phyloP scores from a whole-genome alignment of 805 yeast genomes.

The Yamadazyma nakazawae region DNA sequence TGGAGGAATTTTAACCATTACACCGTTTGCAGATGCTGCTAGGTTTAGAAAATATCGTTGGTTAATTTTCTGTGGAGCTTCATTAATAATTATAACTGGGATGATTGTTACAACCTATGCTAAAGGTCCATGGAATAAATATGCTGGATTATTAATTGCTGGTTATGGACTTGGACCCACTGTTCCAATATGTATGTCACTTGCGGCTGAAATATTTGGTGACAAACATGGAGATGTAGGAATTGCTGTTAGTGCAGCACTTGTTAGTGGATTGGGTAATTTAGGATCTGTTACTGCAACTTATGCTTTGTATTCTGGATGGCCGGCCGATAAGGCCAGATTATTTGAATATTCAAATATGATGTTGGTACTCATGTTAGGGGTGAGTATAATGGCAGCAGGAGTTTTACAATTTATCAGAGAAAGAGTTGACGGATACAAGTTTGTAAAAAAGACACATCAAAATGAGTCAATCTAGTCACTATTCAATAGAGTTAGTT shows the following conservation, averaged over 20 bases:
- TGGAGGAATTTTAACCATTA: constrained; percentile 66
- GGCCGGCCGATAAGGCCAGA: constrained; percentile 73
- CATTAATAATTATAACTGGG: constrained; percentile 69
- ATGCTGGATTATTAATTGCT: constrained; percentile 75
- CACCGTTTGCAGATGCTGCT: constrained; percentile 87
- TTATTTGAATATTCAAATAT: constrained; percentile 69
- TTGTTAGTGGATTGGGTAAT: constrained; percentile 84
- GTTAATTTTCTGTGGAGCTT: constrained; percentile 57
- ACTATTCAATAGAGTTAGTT: too few relatives aligned
- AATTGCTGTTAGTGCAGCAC: constrained; percentile 75
- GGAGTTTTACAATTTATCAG: constrained; percentile 31
- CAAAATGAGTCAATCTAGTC: too few relatives aligned
- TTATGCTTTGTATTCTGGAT: constrained; percentile 80
- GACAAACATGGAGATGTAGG: constrained; percentile 79
- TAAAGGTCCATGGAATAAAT: constrained; percentile 66
- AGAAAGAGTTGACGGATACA: constrained; percentile 23
- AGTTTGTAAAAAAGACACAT: too few relatives aligned
- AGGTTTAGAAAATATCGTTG: constrained; percentile 57
- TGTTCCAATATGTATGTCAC: constrained; percentile 83
- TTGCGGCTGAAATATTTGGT: constrained; percentile 73
- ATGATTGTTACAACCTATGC: constrained; percentile 76
- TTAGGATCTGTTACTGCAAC: constrained; percentile 83
- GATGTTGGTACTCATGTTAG: constrained; percentile 79
- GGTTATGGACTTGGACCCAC: constrained; percentile 92
- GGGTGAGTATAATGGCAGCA: constrained; percentile 58